Percentiles rank a stretch among this genome's conserved stretches.
These are phyloP conservation scores for Sphagnurus paluster DNA, from an alignment of 1,284 basidiomycete genomes.

Conservation along the genomic window DNA sequence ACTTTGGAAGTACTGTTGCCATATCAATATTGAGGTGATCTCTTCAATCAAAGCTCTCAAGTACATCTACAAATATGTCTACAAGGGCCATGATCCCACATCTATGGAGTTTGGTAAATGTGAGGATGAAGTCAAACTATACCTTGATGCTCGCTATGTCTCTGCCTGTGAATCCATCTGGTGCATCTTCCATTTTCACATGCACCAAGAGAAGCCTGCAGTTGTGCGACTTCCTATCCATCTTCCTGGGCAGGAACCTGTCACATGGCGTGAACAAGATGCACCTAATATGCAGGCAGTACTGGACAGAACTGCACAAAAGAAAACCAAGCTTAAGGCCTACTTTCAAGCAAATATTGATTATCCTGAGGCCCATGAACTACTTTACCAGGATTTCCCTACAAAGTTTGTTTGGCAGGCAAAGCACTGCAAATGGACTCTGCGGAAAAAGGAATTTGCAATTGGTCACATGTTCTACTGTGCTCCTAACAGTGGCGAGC, in stretches of 20 bases:
- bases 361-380: conserved; percentile 15
- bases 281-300: not conserved
- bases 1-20: conserved; percentile 34
- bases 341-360: conserved; percentile 22
- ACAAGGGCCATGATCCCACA: conserved; percentile 38
- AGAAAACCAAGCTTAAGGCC: not conserved
- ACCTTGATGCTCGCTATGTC: conserved; percentile 26
- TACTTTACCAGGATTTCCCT: conserved; percentile 37
- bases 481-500: not conserved
- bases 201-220: conserved; percentile 32
- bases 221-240: conserved; percentile 37
- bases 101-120: conserved; percentile 24
- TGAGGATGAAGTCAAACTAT: conserved; percentile 29
- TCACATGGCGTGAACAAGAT: conserved; percentile 24
- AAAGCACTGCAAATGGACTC: not conserved
- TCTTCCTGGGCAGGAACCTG: conserved; percentile 32
- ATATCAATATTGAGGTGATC: conserved; percentile 35
- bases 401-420: conserved; percentile 20
- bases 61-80: conserved; percentile 42
- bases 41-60: conserved; percentile 31
- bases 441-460: not conserved
- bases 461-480: not conserved
- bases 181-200: conserved; percentile 32
- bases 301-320: not conserved
- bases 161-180: conserved; percentile 29